Percentiles rank a stretch among this genome's conserved stretches.
phyloP scores from a whole-genome alignment of 2,329 filamentous ascomycete genomes.

The Myriosclerotinia duriaeana region DNA sequence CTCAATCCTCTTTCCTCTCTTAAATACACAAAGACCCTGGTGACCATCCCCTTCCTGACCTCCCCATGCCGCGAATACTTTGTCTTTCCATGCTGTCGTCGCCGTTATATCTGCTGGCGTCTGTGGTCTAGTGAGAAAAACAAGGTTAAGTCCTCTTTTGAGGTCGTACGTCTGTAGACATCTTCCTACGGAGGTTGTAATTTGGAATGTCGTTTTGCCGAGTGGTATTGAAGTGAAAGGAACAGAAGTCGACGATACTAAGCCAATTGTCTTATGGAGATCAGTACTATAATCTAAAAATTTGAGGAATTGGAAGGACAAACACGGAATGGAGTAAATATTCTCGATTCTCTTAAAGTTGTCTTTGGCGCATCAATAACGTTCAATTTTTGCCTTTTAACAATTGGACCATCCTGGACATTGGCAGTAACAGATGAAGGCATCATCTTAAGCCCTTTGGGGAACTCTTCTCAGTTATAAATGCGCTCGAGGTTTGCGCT shows the following conservation, averaged over 20 bases:
- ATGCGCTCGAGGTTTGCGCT: conserved; percentile 12
- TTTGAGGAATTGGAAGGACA: conserved; percentile 38
- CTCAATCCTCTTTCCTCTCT: conserved; percentile 80
- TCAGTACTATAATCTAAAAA: conserved; percentile 27
- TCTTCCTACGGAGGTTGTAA: conserved; percentile 90
- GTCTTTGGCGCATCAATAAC: conserved; percentile 43
- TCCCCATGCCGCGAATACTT: conserved; percentile 88
- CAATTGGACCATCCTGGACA: conserved; percentile 58
- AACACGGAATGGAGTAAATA: conserved; percentile 94
- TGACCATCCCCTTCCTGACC: conserved; percentile 51
- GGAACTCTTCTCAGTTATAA: neutral
- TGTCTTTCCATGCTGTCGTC: conserved; percentile 82
- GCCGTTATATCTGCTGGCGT: conserved; percentile 85
- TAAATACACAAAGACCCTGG: conserved; percentile 85
- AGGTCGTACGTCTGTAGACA: conserved; percentile 95
- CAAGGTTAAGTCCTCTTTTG: conserved; percentile 81
- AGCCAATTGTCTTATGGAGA: conserved; percentile 71
- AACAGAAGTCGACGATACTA: conserved; percentile 86
- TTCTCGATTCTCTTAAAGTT: conserved; percentile 61
- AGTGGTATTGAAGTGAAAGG: conserved; percentile 87
- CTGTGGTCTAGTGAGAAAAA: conserved; percentile 90
- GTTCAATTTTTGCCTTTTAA: conserved; percentile 74
- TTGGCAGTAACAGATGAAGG: conserved; percentile 44
- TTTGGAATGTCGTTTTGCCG: conserved; percentile 93
- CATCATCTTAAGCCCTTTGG: conserved; percentile 48